Evolutionary conservation across 495 filamentous ascomycete species (phyloP).

Genomic region (Tuber melanosporum): DNA sequence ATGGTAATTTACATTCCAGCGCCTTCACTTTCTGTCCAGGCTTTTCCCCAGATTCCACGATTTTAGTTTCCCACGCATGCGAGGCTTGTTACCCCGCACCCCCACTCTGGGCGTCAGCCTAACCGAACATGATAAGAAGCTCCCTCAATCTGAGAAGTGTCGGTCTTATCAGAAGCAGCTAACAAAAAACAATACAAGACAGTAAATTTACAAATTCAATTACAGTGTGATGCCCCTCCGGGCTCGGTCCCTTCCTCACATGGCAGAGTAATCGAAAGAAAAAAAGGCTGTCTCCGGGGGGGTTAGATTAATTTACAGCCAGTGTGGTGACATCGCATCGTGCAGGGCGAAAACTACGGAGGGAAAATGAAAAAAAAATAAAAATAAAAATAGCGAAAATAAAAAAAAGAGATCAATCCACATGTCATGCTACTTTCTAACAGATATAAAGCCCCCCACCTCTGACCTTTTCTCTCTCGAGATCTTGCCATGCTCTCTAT

Average conservation of each 20-base stretch:
- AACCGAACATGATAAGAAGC: not conserved
- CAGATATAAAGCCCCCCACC: not conserved
- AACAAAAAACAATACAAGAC: not conserved
- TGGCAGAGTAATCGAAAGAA: too few relatives aligned
- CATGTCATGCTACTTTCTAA: not conserved
- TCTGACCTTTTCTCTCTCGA: not conserved
- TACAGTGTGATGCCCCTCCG: not conserved
- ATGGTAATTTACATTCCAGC: not conserved
- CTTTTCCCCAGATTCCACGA: not conserved
- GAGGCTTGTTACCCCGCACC: not conserved
- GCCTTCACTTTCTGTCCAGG: not conserved
- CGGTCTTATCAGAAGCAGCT: not conserved
- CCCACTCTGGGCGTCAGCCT: not conserved
- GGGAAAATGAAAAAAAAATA: not conserved
- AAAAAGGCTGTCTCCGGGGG: too few relatives aligned
- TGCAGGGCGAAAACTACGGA: not conserved
- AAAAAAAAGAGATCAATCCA: not conserved
- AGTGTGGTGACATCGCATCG: not conserved
- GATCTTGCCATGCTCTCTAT: not conserved
- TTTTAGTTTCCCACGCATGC: not conserved
- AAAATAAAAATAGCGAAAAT: not conserved
- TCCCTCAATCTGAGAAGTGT: not conserved
- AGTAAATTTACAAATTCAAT: too few relatives aligned
- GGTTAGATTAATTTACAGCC: not conserved
- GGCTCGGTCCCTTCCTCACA: not conserved